A percentile compares a stretch with the other conserved stretches of the same genome.
phyloP scores from a whole-genome alignment of 345 rosid genomes.

The Lepidium didymum region DNA sequence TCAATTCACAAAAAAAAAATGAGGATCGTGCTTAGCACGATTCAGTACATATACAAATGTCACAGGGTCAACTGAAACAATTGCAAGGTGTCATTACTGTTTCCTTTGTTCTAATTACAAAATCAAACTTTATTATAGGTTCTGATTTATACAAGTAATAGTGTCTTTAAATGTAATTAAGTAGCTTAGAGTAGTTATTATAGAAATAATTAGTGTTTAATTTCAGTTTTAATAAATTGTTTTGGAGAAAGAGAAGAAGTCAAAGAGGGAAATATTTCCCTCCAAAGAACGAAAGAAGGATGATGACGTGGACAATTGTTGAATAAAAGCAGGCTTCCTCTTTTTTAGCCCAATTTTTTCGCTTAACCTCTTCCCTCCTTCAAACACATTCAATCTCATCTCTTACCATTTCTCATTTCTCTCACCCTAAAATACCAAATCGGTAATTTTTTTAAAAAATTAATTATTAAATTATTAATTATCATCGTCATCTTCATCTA shows the following conservation, averaged over 20 bases:
- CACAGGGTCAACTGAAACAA: background rate
- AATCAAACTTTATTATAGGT: background rate
- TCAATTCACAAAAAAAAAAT: background rate
- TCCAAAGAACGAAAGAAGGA: slow-evolving; percentile 1
- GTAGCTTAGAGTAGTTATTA: background rate
- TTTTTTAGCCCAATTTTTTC: slow-evolving; percentile 20
- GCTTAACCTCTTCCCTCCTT: slow-evolving; percentile 20
- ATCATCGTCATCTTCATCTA: background rate
- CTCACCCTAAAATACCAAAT: background rate
- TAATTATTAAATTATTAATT: background rate
- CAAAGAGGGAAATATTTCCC: slow-evolving; percentile 13
- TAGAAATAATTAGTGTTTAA: background rate
- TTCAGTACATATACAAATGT: background rate
- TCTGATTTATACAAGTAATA: background rate
- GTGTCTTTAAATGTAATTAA: background rate
- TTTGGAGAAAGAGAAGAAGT: background rate
- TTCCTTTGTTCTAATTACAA: background rate
- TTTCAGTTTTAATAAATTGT: background rate
- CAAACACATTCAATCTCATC: background rate
- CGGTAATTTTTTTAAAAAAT: background rate
- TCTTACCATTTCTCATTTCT: background rate
- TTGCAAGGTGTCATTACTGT: slow-evolving; percentile 12
- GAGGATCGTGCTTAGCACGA: slow-evolving; percentile 21
- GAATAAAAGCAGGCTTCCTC: slow-evolving; percentile 19
- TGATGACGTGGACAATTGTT: slow-evolving; percentile 48